Conservation (phyloP, 805 yeast genomes). For the Isabelozyma rhagii region DNA sequence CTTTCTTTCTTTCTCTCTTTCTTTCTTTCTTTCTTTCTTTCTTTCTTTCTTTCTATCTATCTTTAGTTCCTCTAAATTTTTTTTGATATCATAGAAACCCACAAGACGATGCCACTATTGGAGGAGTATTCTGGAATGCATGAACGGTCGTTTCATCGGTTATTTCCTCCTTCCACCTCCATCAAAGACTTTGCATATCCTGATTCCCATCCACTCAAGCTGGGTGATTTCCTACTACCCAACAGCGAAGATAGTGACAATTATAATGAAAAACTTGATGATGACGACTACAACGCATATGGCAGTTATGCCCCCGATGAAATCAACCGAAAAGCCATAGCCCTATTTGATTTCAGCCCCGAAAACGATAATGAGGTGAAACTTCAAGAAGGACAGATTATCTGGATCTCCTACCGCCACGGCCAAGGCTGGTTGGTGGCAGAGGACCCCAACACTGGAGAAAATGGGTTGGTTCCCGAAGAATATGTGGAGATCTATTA, state of each 20-base stretch:
- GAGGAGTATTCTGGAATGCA: not conserved
- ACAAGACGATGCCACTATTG: not conserved
- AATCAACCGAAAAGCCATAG: conserved; percentile 64
- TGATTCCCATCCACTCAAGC: conserved; percentile 63
- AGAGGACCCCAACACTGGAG: conserved; percentile 67
- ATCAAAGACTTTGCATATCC: conserved; percentile 85
- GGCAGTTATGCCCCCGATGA: conserved; percentile 23
- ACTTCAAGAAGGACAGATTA: conserved; percentile 73
- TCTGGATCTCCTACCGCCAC: conserved; percentile 85
- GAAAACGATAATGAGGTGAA: conserved; percentile 92
- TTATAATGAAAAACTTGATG: conserved; percentile 8
- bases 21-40: too few species aligned
- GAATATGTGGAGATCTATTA: conserved; percentile 70
- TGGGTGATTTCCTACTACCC: conserved; percentile 38
- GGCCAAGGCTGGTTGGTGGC: conserved; percentile 99
- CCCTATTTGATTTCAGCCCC: conserved; percentile 84
- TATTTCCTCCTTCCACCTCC: conserved; percentile 29
- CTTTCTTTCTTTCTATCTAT: too few species aligned
- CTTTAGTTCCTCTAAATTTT: not conserved
- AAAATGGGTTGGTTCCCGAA: conserved; percentile 92
- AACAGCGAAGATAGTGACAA: conserved; percentile 2
- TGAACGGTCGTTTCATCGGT: not conserved
- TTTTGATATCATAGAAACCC: not conserved
- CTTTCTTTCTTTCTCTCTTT: too few species aligned
- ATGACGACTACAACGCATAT: conserved; percentile 3